Percentiles rank a stretch among this genome's conserved stretches.
Evolutionary conservation across 192 early-diverging fungal species (phyloP).

Genomic region (Cetraspora pellucida): DNA sequence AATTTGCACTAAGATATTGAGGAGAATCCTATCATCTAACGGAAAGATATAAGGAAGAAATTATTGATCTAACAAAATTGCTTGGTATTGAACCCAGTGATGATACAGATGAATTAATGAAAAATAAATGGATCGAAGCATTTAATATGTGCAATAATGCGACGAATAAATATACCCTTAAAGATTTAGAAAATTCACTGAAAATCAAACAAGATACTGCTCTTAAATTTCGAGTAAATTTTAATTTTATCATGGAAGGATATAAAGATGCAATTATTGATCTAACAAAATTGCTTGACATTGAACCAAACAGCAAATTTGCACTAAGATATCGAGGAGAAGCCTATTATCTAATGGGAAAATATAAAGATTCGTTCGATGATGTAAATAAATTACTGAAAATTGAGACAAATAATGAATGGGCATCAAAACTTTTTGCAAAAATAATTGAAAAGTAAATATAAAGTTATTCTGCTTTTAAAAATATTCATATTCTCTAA

Average conservation of each 20-base stretch:
- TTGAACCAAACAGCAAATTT: neutral
- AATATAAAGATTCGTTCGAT: neutral
- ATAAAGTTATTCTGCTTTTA: no score
- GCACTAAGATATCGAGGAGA: neutral
- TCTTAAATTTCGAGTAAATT: neutral
- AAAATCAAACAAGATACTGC: neutral
- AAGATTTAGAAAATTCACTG: neutral
- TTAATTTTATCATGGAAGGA: neutral
- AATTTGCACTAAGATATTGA: neutral
- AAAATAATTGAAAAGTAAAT: no score
- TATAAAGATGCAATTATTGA: neutral
- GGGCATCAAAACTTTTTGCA: neutral
- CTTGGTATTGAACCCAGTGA: no score
- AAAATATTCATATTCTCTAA: no score
- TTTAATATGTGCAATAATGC: neutral
- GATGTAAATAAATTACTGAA: conserved; percentile 15
- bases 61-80: no score
- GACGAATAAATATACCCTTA: neutral
- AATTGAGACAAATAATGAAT: neutral
- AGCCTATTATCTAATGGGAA: neutral
- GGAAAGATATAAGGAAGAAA: neutral
- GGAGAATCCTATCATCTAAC: neutral
- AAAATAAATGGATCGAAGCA: neutral
- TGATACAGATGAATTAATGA: neutral
- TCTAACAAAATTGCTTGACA: neutral